phyloP scores from a whole-genome alignment of 2,329 filamentous ascomycete species.

The Alternaria conjuncta region DNA sequence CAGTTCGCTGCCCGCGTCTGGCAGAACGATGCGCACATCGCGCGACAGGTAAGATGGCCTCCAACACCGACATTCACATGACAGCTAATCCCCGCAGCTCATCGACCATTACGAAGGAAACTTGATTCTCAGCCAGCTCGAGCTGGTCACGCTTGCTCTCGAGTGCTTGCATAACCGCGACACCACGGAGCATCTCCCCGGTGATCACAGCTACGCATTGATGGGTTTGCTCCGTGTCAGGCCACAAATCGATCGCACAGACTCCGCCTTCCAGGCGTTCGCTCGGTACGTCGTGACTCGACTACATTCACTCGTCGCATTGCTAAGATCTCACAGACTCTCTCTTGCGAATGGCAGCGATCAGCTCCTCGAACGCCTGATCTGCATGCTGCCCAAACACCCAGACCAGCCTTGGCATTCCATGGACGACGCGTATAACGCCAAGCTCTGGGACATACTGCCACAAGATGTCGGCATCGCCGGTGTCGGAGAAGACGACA shows the following conservation, averaged over 20 bases:
- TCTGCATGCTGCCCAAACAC: constrained; percentile 50
- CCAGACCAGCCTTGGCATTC: constrained; percentile 49
- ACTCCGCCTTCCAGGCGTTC: constrained; percentile 57
- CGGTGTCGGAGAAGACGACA: constrained; percentile 51
- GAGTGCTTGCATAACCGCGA: constrained; percentile 51
- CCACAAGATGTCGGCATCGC: constrained; percentile 50
- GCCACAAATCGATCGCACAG: constrained; percentile 47
- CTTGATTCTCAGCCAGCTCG: constrained; percentile 49
- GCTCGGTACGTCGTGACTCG: constrained; percentile 36
- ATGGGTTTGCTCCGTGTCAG: constrained; percentile 55
- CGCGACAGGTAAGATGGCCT: constrained; percentile 30
- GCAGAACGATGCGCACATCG: constrained; percentile 46
- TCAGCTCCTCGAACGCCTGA: constrained; percentile 53
- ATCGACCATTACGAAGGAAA: constrained; percentile 56
- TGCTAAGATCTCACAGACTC: constrained; percentile 31
- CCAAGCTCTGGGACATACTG: constrained; percentile 56
- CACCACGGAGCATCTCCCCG: constrained; percentile 46
- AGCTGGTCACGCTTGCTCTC: constrained; percentile 52
- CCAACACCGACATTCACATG: neutral
- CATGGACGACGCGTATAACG: constrained; percentile 51
- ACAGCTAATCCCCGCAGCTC: constrained; percentile 36
- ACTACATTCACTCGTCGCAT: neutral
- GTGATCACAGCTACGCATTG: constrained; percentile 55
- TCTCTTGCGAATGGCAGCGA: constrained; percentile 56
- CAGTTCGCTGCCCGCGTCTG: constrained; percentile 52